phyloP scores from a whole-genome alignment of 495 filamentous ascomycete genomes.

The Annulohypoxylon maeteangense region DNA sequence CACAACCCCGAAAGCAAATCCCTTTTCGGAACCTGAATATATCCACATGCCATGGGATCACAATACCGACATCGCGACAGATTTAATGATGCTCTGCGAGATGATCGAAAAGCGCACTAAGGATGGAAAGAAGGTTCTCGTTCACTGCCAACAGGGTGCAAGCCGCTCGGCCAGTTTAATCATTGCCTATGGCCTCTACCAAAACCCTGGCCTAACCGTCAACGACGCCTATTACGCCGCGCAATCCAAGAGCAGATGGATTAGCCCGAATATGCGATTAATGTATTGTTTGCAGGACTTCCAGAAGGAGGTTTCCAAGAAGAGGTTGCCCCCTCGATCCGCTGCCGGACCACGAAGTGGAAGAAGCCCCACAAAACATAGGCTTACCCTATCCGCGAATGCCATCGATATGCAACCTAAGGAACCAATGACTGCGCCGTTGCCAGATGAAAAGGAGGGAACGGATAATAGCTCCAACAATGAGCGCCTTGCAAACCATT shows the following conservation, averaged over 20 bases:
- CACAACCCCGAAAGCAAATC: conserved; percentile 67
- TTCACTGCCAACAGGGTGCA: conserved; percentile 96
- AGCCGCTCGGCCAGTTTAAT: conserved; percentile 96
- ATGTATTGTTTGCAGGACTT: conserved; percentile 98
- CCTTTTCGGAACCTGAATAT: conserved; percentile 79
- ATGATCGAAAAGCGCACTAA: conserved; percentile 81
- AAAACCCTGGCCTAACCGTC: conserved; percentile 84
- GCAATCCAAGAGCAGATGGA: conserved; percentile 91
- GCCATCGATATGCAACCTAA: conserved; percentile 56
- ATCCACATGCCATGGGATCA: conserved; percentile 98
- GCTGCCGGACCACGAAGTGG: conserved; percentile 60
- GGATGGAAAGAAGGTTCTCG: conserved; percentile 84
- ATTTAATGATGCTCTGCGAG: conserved; percentile 85
- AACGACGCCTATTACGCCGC: conserved; percentile 94
- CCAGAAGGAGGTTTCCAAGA: conserved; percentile 71
- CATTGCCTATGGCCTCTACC: conserved; percentile 95
- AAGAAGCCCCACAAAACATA: conserved; percentile 60
- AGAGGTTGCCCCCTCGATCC: conserved; percentile 53
- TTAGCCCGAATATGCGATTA: conserved; percentile 97
- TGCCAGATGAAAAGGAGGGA: conserved; percentile 56
- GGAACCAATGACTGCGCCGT: conserved; percentile 62
- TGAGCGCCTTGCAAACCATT: conserved; percentile 50
- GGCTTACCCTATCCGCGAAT: conserved; percentile 63
- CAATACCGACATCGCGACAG: conserved; percentile 92
- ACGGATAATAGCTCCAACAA: conserved; percentile 26